A percentile compares a stretch with the other conserved stretches of the same genome.
Conservation (phyloP, 192 early-diverging fungal species). For the Gryganskiella cystojenkinii region DNA sequence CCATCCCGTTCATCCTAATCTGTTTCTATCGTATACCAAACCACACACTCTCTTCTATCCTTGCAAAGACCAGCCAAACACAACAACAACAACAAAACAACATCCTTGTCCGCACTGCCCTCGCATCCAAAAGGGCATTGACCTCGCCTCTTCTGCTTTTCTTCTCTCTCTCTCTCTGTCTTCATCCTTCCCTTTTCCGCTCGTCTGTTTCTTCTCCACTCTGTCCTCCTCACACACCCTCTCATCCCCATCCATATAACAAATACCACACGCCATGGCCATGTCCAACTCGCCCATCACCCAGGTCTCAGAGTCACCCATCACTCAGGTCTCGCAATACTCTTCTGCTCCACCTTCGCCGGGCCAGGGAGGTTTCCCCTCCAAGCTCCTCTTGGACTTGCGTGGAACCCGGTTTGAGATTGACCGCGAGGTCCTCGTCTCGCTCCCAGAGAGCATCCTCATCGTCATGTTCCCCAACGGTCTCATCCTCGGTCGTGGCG, state of each 20-base stretch:
- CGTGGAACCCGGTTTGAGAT: conserved; percentile 65
- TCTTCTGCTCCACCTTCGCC: conserved; percentile 2
- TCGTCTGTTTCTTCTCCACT: background rate
- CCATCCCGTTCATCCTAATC: no score
- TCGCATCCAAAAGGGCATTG: no score
- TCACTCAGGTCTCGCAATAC: conserved; percentile 24
- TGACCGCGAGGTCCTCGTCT: conserved; percentile 65
- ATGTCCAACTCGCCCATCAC: conserved; percentile 51
- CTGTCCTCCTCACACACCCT: background rate
- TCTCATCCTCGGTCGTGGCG: conserved; percentile 51
- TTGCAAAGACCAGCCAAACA: no score
- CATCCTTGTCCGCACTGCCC: no score
- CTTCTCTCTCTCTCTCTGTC: background rate
- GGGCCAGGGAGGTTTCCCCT: conserved; percentile 49
- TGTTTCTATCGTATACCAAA: no score
- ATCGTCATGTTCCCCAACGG: conserved; percentile 74
- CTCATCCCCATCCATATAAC: no score
- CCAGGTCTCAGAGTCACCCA: conserved; percentile 46
- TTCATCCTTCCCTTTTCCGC: background rate
- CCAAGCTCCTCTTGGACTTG: conserved; percentile 63
- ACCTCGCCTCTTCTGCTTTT: background rate
- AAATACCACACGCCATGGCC: no score
- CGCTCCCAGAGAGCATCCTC: conserved; percentile 68
- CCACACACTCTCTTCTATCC: no score
- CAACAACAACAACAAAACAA: no score